phyloP scores from a whole-genome alignment of 768 basidiomycete genomes.

The Rubroboletus pulcherrimus region DNA sequence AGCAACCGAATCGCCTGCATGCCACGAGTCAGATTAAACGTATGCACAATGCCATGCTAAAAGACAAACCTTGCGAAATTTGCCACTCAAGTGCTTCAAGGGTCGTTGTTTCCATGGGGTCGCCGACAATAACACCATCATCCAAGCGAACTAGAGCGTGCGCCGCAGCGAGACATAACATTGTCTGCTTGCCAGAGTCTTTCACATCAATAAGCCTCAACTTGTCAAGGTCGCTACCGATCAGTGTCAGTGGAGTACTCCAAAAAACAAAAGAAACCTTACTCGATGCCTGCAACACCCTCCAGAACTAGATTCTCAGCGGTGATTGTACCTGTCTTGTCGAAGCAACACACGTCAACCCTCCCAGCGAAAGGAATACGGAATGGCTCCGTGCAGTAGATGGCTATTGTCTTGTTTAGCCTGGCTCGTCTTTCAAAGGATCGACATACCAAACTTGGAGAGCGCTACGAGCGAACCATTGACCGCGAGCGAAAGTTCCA shows the following conservation, averaged over 20 bases:
- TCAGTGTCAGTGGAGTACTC: conserved; percentile 1
- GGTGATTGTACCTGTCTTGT: conserved; percentile 99
- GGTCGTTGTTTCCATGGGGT: conserved; percentile 99
- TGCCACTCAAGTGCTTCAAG: conserved; percentile 90
- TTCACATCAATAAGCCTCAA: conserved; percentile 74
- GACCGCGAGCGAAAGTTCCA: conserved; percentile 95
- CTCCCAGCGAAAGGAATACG: conserved; percentile 93
- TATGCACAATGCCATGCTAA: background rate
- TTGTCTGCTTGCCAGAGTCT: conserved; percentile 73
- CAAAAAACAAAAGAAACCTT: conserved; percentile 29
- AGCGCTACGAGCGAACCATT: conserved; percentile 92
- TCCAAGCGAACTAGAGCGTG: conserved; percentile 94
- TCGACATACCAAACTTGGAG: conserved; percentile 77
- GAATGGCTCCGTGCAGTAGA: conserved; percentile 99
- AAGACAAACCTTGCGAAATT: conserved; percentile 54
- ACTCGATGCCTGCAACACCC: conserved; percentile 91
- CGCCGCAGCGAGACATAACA: conserved; percentile 84
- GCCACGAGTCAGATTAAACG: background rate
- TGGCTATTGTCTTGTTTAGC: conserved; percentile 51
- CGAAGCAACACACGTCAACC: conserved; percentile 98
- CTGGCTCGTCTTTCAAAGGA: background rate
- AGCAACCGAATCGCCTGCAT: conserved; percentile 60
- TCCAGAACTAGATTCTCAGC: conserved; percentile 93
- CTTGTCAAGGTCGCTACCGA: conserved; percentile 51
- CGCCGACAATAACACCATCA: conserved; percentile 91